Percentiles rank a stretch among this genome's conserved stretches.
phyloP scores from a whole-genome alignment of 2,329 filamentous ascomycete genomes.

The Scleromitrula shiraiana region DNA sequence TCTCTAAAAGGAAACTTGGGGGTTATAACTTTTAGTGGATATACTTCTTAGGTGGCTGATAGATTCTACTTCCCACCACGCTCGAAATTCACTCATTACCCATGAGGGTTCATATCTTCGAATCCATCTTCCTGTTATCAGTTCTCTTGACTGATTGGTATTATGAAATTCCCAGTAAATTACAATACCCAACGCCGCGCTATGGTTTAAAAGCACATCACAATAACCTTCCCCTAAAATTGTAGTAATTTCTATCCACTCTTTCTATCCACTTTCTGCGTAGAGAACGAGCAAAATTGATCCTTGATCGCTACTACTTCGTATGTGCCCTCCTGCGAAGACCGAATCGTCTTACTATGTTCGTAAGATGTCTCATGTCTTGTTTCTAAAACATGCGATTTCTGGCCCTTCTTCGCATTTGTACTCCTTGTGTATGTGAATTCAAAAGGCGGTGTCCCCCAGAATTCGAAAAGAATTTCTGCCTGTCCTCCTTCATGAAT shows the following conservation, averaged over 20 bases:
- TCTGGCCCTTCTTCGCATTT: slow-evolving; percentile 71
- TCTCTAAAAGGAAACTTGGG: no score
- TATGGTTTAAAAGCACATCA: slow-evolving; percentile 22
- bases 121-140: no score
- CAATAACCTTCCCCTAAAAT: slow-evolving; percentile 16
- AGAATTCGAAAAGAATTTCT: slow-evolving; percentile 90
- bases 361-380: slow-evolving; percentile 80
- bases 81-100: not conserved
- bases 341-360: slow-evolving; percentile 70
- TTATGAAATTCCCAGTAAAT: not conserved
- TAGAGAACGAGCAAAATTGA: slow-evolving; percentile 81
- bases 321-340: slow-evolving; percentile 91
- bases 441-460: slow-evolving; percentile 91
- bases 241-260: slow-evolving; percentile 33
- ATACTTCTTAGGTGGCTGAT: no score
- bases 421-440: slow-evolving; percentile 93
- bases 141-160: not conserved
- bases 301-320: slow-evolving; percentile 97
- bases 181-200: slow-evolving; percentile 27
- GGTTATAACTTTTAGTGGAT: no score
- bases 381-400: slow-evolving; percentile 77
- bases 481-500: slow-evolving; percentile 96
- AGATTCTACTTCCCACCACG: no score
- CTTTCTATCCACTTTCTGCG: slow-evolving; percentile 49
- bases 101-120: no score